A percentile compares a stretch with the other conserved stretches of the same genome.
Evolutionary conservation across 176 grass and related monocot species (phyloP).

Genomic region (Otatea glauca): DNA sequence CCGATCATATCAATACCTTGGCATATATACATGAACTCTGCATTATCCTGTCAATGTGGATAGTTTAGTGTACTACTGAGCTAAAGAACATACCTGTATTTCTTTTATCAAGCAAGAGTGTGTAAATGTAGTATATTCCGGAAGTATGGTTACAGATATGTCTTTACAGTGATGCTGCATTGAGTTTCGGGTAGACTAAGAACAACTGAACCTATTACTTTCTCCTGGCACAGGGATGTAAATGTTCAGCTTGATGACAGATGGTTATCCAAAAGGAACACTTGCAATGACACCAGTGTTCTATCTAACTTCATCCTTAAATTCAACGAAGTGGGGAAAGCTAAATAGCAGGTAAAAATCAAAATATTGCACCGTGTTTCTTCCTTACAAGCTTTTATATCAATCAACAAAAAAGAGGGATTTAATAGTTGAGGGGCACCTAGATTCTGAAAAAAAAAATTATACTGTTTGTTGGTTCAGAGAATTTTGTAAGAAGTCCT

Average conservation of each 20-base stretch:
- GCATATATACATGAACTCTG: background rate
- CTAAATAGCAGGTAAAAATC: background rate
- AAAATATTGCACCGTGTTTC: background rate
- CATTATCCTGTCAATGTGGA: background rate
- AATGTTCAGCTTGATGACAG: conserved; percentile 63
- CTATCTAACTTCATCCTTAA: conserved; percentile 71
- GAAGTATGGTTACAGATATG: background rate
- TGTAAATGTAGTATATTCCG: background rate
- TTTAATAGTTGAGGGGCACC: background rate
- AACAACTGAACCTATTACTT: conserved; percentile 6
- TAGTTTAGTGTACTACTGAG: background rate
- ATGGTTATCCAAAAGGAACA: conserved; percentile 76
- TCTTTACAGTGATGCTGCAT: background rate
- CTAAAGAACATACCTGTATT: background rate
- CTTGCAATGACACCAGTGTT: conserved; percentile 66
- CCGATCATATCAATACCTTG: background rate
- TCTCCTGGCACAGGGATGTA: conserved; percentile 62
- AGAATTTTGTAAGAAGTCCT: background rate
- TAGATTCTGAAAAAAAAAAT: background rate
- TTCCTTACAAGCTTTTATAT: background rate
- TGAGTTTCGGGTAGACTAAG: background rate
- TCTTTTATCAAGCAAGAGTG: background rate
- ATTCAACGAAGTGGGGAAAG: conserved; percentile 48
- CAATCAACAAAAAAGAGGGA: background rate
- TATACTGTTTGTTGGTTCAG: background rate